Evolutionary conservation across 345 rosid species (phyloP).

Genomic region (Citrus inodora): DNA sequence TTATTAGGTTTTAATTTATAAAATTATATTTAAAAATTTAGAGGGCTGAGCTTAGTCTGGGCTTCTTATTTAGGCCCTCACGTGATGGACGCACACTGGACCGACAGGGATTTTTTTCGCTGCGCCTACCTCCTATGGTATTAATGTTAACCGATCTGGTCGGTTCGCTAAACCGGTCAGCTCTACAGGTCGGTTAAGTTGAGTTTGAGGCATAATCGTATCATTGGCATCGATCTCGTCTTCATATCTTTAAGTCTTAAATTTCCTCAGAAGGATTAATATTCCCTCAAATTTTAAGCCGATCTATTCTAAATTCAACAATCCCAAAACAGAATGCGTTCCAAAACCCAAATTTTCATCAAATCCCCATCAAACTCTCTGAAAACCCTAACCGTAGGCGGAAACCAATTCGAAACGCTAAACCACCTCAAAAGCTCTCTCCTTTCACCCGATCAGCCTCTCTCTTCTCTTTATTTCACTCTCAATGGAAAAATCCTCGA

Average conservation of each 20-base stretch:
- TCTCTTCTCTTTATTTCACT: constrained; percentile 45
- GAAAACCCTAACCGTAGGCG: not conserved
- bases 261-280: not conserved
- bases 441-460: constrained; percentile 39
- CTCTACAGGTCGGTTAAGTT: not conserved
- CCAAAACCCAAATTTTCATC: constrained; percentile 8
- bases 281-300: not conserved
- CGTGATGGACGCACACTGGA: no score
- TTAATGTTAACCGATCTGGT: not conserved
- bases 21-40: no score
- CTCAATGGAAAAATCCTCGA: constrained; percentile 57
- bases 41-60: no score
- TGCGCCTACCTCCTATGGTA: no score
- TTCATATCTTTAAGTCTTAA: not conserved
- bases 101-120: no score
- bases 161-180: not conserved
- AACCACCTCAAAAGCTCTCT: constrained; percentile 36
- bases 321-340: not conserved
- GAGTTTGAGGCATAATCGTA: no score
- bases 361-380: not conserved
- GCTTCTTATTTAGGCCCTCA: no score
- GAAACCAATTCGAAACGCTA: constrained; percentile 20
- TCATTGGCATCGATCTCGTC: no score
- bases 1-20: no score
- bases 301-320: not conserved